Evolutionary conservation across 1,139 yeast species (phyloP).

Genomic region (Kodamaea derodonti): DNA sequence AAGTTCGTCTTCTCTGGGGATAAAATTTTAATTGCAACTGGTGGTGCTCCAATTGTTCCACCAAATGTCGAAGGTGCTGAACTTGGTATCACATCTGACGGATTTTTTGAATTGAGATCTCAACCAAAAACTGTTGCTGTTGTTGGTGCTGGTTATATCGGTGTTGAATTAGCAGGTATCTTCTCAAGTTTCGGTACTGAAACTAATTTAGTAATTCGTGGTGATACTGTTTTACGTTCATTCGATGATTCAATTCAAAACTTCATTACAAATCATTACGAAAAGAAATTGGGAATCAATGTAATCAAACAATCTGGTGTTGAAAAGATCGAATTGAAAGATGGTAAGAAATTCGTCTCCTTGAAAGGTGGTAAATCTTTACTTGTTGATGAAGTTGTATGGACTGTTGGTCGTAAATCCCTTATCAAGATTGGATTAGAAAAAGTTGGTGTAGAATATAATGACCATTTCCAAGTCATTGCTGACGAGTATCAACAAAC

Average conservation of each 20-base stretch:
- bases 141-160: constrained; percentile 98
- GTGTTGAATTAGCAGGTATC: constrained; percentile 91
- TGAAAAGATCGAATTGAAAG: constrained; percentile 54
- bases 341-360: constrained; percentile 59
- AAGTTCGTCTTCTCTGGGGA: constrained; percentile 70
- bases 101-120: constrained; percentile 72
- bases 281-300: constrained; percentile 69
- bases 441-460: constrained; percentile 63
- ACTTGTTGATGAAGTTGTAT: constrained; percentile 76
- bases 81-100: constrained; percentile 84
- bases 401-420: constrained; percentile 93
- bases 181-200: constrained; percentile 87
- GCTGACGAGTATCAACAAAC: constrained; percentile 90
- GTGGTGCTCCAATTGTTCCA: constrained; percentile 81
- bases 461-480: constrained; percentile 54
- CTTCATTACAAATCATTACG: constrained; percentile 75
- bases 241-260: constrained; percentile 81
- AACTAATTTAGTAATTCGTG: constrained; percentile 83
- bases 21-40: constrained; percentile 84
- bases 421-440: constrained; percentile 73
- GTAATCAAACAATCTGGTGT: constrained; percentile 68
- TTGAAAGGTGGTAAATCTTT: constrained; percentile 52
- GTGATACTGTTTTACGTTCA: constrained; percentile 81
- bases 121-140: constrained; percentile 93
- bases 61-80: constrained; percentile 73